Percentiles rank a stretch among this genome's conserved stretches.
Evolutionary conservation across 2,329 filamentous ascomycete species (phyloP).

Genomic region (Fusarium sp.): DNA sequence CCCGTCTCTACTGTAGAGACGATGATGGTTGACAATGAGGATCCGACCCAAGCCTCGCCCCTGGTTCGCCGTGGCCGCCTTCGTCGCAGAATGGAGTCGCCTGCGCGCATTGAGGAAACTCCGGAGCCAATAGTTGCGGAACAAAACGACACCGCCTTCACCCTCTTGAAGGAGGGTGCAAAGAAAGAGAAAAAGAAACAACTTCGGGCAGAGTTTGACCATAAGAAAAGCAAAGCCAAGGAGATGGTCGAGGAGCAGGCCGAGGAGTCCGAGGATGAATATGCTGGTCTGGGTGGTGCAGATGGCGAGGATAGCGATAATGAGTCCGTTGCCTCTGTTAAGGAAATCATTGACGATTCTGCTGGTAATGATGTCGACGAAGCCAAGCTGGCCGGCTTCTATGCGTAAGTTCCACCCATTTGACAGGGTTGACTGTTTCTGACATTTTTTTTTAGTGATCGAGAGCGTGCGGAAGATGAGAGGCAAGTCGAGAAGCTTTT

Average conservation of each 20-base stretch:
- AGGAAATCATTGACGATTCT: slow-evolving; percentile 91
- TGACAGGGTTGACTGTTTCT: slow-evolving; percentile 6
- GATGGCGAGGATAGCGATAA: slow-evolving; percentile 89
- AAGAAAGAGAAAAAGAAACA: slow-evolving; percentile 65
- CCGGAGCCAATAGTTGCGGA: slow-evolving; percentile 31
- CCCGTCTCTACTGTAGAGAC: slow-evolving; percentile 79
- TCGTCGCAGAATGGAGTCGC: slow-evolving; percentile 54
- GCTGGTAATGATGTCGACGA: slow-evolving; percentile 81
- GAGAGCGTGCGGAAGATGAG: slow-evolving; percentile 82
- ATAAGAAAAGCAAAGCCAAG: slow-evolving; percentile 87
- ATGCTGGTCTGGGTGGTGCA: slow-evolving; percentile 89
- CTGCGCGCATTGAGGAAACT: slow-evolving; percentile 35
- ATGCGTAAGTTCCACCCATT: slow-evolving; percentile 75
- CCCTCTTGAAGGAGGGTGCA: slow-evolving; percentile 74
- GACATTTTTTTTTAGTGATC: slow-evolving; percentile 66
- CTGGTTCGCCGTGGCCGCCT: slow-evolving; percentile 69
- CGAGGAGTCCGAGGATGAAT: slow-evolving; percentile 98
- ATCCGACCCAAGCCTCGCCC: slow-evolving; percentile 70
- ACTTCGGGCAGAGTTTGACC: slow-evolving; percentile 72
- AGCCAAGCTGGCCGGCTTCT: slow-evolving; percentile 83
- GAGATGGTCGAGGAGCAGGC: slow-evolving; percentile 92
- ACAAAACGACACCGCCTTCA: slow-evolving; percentile 66
- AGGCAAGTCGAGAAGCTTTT: slow-evolving; percentile 90
- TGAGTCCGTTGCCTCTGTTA: slow-evolving; percentile 74
- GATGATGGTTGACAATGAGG: slow-evolving; percentile 59